Conservation (phyloP, 306 rosid species). For the Cucurbita ficifolia region DNA sequence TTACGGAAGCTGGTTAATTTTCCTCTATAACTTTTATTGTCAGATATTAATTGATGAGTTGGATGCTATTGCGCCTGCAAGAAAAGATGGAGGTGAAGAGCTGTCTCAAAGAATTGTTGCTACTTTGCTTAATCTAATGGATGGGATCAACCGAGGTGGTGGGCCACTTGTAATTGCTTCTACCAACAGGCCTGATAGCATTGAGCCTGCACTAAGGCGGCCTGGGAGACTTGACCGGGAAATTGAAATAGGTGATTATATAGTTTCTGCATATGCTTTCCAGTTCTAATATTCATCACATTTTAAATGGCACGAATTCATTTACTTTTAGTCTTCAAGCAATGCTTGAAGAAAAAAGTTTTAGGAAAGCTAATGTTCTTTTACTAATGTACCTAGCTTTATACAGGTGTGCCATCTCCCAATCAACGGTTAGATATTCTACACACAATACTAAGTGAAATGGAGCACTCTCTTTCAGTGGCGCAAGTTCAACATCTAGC, state of each 20-base stretch:
- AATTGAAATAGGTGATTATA: slow-evolving; percentile 66
- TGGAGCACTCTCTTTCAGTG: slow-evolving; percentile 52
- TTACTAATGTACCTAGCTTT: neutral
- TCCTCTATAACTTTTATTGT: slow-evolving; percentile 10
- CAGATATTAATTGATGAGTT: slow-evolving; percentile 84
- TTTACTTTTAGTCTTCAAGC: neutral
- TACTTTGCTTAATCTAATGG: slow-evolving; percentile 66
- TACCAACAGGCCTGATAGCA: slow-evolving; percentile 68
- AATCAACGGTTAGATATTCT: slow-evolving; percentile 56
- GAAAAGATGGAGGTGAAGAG: slow-evolving; percentile 80
- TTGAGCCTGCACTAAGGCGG: slow-evolving; percentile 88
- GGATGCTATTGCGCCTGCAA: slow-evolving; percentile 86
- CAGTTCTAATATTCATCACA: neutral
- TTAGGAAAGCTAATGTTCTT: neutral
- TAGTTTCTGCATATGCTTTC: neutral
- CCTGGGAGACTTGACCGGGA: slow-evolving; percentile 89
- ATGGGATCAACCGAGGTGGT: slow-evolving; percentile 53
- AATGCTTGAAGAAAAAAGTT: neutral
- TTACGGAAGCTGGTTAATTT: neutral
- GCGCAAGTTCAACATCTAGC: slow-evolving; percentile 65
- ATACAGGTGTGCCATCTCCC: slow-evolving; percentile 82
- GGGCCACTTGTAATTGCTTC: slow-evolving; percentile 80
- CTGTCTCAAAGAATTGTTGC: slow-evolving; percentile 84
- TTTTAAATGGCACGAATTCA: neutral
- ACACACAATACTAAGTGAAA: slow-evolving; percentile 47